Evolutionary conservation across 1,284 basidiomycete genomes (phyloP).

Genomic region (Phenoliferia sp.): DNA sequence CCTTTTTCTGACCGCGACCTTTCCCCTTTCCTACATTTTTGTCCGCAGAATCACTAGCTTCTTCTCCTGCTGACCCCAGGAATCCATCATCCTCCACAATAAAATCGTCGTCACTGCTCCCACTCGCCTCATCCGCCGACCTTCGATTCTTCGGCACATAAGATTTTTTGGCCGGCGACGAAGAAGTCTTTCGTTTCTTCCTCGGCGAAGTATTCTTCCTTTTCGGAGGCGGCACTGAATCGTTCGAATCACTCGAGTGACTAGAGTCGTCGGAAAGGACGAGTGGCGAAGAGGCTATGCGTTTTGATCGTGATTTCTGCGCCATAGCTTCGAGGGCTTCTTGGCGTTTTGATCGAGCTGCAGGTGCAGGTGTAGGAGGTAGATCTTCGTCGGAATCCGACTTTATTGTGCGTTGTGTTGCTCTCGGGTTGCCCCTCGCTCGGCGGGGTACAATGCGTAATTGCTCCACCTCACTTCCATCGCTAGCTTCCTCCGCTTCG

Average conservation of each 20-base stretch:
- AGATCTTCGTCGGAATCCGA: not conserved
- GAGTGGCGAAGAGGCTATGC: not conserved
- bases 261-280: not conserved
- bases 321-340: not conserved
- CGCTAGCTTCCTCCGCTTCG: not conserved
- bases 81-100: not conserved
- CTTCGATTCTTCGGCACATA: not conserved
- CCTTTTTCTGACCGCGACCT: not conserved
- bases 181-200: not conserved
- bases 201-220: not conserved
- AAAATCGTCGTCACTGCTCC: not conserved
- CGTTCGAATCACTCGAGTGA: not conserved
- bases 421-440: not conserved
- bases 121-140: not conserved
- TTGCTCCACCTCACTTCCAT: not conserved
- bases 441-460: not conserved
- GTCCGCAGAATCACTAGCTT: not conserved
- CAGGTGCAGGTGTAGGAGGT: not conserved
- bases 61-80: not conserved
- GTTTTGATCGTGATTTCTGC: not conserved
- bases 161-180: not conserved
- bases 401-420: not conserved
- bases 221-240: not conserved
- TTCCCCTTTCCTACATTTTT: not conserved
- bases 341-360: not conserved